Base-by-base conservation (phyloP, 169 alveolate species). In the Sarcocystis neurona region DNA sequence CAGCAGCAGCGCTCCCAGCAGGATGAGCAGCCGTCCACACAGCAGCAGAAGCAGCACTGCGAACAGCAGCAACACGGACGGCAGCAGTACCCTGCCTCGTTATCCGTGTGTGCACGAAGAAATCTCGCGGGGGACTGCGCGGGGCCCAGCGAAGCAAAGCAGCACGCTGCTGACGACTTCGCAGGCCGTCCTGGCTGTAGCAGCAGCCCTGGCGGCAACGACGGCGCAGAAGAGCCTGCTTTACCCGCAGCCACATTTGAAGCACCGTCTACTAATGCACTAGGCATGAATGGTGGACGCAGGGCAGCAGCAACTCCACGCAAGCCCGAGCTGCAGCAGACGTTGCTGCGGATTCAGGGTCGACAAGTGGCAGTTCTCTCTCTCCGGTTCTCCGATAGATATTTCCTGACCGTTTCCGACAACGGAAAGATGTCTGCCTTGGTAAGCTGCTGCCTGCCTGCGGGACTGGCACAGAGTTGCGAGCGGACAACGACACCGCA, bases 401-500 rank as follows among this genome's bases (percentile, higher is more conserved):
- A 39, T 39, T 72, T 72, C 27, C 34, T 72, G n/a, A 72, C 82
- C 34, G 43, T 72, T 39, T 72, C 82, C 0, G 82, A 72, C 34
- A 72, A 72, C 56, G 82, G 82, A 20, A 72, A 72, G 20, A 72
- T 72, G 82, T 20, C 82, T 8, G 82, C 82, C 0, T 39, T 72
- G 82, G 82, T 72, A n/a, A 39, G 82, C 32, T 5, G 34, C 34
- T 32, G 56, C 34, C n/a, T n/a, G n/a, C n/a, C n/a, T n/a, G n/a
- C n/a, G n/a, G n/a, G n/a, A n/a, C n/a, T n/a, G n/a, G n/a, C n/a
- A n/a, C n/a, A n/a, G n/a, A n/a, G n/a, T n/a, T n/a, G n/a, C n/a
- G n/a, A n/a, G n/a, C n/a, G n/a, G n/a, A n/a, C n/a, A n/a, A n/a
- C n/a, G n/a, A n/a, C n/a, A n/a, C n/a, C n/a, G n/a, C n/a, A n/a